phyloP scores from a whole-genome alignment of 2,329 filamentous ascomycete genomes.

The Bisporella sp. region DNA sequence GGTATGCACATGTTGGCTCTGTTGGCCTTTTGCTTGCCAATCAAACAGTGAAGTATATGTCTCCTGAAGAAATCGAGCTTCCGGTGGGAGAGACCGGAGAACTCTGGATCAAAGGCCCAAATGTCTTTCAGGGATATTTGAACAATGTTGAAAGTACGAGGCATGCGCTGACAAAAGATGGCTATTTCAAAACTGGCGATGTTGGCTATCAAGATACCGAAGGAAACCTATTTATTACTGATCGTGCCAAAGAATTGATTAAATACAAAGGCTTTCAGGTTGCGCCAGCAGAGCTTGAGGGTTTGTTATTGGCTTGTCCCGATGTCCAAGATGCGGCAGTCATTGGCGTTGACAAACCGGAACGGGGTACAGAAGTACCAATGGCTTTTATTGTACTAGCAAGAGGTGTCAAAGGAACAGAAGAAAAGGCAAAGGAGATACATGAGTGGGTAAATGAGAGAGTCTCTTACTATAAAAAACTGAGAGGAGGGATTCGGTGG shows the following conservation, averaged over 20 bases:
- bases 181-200: conserved; percentile 77
- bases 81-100: conserved; percentile 57
- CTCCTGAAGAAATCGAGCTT: conserved; percentile 33
- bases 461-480: conserved; percentile 57
- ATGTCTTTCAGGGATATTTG: conserved; percentile 50
- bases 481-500: conserved; percentile 62
- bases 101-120: conserved; percentile 58
- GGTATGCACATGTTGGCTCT: conserved; percentile 64
- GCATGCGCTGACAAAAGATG: conserved; percentile 64
- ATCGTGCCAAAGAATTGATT: conserved; percentile 67
- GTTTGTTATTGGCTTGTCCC: conserved; percentile 34
- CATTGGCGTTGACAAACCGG: conserved; percentile 52
- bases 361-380: conserved; percentile 61
- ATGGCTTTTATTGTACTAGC: conserved; percentile 53
- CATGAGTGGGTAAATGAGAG: conserved; percentile 49
- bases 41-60: conserved; percentile 71
- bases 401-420: conserved; percentile 24
- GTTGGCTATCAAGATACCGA: conserved; percentile 69
- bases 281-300: conserved; percentile 57
- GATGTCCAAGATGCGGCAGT: conserved; percentile 54
- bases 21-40: conserved; percentile 72
- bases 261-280: conserved; percentile 66
- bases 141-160: conserved; percentile 61
- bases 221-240: conserved; percentile 82
- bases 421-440: conserved; percentile 37